phyloP scores from a whole-genome alignment of 2,329 filamentous ascomycete genomes.

The Botryotinia globosa region DNA sequence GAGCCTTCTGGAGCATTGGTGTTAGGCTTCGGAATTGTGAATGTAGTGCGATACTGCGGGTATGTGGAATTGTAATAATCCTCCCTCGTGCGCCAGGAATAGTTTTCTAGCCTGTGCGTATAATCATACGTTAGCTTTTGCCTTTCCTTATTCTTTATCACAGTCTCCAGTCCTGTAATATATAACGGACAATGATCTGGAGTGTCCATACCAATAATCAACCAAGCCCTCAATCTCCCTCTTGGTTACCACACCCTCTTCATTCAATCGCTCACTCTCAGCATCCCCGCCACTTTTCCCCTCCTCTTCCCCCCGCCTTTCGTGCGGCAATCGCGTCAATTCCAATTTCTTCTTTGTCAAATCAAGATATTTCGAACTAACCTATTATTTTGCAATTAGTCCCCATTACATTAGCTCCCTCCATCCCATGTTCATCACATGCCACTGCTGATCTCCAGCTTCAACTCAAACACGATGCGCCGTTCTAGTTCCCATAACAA shows the following conservation, averaged over 20 bases:
- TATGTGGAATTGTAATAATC: slow-evolving; percentile 54
- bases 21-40: slow-evolving; percentile 10
- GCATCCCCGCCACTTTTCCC: not conserved
- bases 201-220: slow-evolving; percentile 56
- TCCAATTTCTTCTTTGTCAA: slow-evolving; percentile 66
- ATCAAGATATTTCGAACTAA: slow-evolving; percentile 65
- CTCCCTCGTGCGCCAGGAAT: slow-evolving; percentile 63
- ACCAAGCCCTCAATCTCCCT: slow-evolving; percentile 60
- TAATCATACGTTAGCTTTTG: not conserved
- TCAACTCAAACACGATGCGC: not conserved
- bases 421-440: not conserved
- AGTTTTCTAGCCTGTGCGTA: slow-evolving; percentile 57
- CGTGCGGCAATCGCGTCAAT: slow-evolving; percentile 62
- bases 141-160: not conserved
- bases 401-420: not conserved
- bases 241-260: slow-evolving; percentile 56
- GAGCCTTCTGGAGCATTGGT: not conserved
- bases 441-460: not conserved
- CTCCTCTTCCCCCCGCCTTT: slow-evolving; percentile 35
- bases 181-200: not conserved
- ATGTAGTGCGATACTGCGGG: slow-evolving; percentile 60
- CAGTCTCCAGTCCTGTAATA: not conserved
- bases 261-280: slow-evolving; percentile 31
- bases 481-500: not conserved
- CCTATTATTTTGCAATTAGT: slow-evolving; percentile 42